phyloP scores from a whole-genome alignment of 2,329 filamentous ascomycete genomes.

The Domatiomyces catenatus region DNA sequence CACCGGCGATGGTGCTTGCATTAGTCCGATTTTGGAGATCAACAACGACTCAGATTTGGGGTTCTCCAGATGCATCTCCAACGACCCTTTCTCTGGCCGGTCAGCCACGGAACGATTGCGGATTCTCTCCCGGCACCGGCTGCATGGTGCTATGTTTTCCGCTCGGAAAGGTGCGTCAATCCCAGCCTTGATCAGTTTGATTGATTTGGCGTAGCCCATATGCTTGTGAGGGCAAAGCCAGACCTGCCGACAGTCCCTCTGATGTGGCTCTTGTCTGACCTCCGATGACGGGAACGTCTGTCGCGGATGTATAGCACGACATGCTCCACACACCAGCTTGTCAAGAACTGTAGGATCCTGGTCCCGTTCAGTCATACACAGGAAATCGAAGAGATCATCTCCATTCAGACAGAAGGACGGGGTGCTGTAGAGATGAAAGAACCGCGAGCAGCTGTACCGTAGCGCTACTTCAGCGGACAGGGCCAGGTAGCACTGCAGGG shows the following conservation, averaged over 20 bases:
- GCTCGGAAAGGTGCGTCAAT: constrained; percentile 15
- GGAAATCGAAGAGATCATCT: constrained; percentile 15
- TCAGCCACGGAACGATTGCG: constrained; percentile 15
- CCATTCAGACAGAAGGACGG: constrained; percentile 15
- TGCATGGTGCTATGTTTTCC: constrained; percentile 14
- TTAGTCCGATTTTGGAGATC: constrained; percentile 16
- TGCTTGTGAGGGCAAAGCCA: constrained; percentile 17
- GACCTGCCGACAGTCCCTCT: constrained; percentile 15
- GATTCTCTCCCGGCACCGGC: constrained; percentile 15
- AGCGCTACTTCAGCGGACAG: constrained; percentile 14
- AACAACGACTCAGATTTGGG: constrained; percentile 13
- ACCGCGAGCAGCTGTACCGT: constrained; percentile 15
- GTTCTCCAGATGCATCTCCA: constrained; percentile 12
- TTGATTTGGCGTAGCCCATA: constrained; percentile 13
- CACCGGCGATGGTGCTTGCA: constrained; percentile 13
- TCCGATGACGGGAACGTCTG: constrained; percentile 13
- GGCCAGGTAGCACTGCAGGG: constrained; percentile 12
- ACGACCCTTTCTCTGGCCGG: constrained; percentile 16
- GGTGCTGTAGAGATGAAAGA: constrained; percentile 14
- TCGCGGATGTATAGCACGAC: constrained; percentile 12
- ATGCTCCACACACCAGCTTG: constrained; percentile 14
- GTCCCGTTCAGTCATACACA: constrained; percentile 17
- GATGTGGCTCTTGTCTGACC: constrained; percentile 6
- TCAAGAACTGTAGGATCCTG: constrained; percentile 14
- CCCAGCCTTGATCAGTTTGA: constrained; percentile 14